Evolutionary conservation across 148 eudicot genomes (phyloP).

Genomic region (Dianthus caryophyllus): DNA sequence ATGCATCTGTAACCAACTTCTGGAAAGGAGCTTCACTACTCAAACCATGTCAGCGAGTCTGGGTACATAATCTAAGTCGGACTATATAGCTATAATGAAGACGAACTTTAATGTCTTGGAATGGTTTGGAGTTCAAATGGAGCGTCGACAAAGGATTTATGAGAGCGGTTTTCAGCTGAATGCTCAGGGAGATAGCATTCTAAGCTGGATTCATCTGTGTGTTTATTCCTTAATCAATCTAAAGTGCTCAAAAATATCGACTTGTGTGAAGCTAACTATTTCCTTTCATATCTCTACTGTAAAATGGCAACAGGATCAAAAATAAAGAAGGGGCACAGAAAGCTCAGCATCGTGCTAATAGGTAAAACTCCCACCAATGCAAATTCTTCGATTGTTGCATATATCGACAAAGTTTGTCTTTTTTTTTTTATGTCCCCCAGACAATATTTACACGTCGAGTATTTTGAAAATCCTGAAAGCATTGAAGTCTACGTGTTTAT

Average conservation of each 20-base stretch:
- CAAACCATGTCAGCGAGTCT: not conserved
- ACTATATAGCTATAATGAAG: not conserved
- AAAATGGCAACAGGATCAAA: conserved; percentile 22
- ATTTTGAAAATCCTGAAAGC: not conserved
- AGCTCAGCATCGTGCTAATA: conserved; percentile 13
- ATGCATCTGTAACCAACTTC: too few relatives aligned
- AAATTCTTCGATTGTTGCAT: not conserved
- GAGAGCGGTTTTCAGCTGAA: conserved; percentile 23
- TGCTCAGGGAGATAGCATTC: conserved; percentile 35
- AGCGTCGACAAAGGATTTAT: conserved; percentile 24
- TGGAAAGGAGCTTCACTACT: too few relatives aligned
- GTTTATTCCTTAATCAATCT: not conserved
- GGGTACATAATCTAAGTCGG: not conserved
- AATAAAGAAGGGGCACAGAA: conserved; percentile 1
- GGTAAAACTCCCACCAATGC: conserved; percentile 6
- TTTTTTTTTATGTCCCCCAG: not conserved
- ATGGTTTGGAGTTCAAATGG: conserved; percentile 52
- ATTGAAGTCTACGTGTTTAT: not conserved
- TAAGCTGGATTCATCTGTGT: not conserved
- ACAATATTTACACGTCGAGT: not conserved
- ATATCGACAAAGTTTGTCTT: not conserved
- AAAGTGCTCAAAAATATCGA: conserved; percentile 11
- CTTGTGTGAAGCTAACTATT: not conserved
- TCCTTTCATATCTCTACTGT: conserved; percentile 6
- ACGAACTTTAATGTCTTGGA: not conserved